Base-by-base conservation (phyloP, 371 early-diverging fungal genomes). In the Mucor plumbeus region DNA sequence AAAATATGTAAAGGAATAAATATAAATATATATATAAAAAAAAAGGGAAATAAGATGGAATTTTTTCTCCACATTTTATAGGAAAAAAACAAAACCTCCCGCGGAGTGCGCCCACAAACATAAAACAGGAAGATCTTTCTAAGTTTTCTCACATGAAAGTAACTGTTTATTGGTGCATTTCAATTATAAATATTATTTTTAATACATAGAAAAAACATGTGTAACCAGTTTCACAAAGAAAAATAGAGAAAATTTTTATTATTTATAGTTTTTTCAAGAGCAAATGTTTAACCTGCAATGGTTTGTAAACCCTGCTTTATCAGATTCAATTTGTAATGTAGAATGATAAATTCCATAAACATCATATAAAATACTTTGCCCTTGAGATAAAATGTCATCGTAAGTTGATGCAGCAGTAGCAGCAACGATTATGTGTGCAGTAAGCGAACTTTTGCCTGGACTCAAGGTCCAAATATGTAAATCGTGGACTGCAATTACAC, bases 401-500 rank as follows among this genome's bases (percentile, higher is more conserved):
- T 85, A 85, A 36, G 60, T 63, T 66, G 68, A 21, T 70, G 26
- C 26, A 26, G 26, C 3, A 26, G 26, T 26, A 26, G 26, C 26
- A 1, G 26, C 68, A 39, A 75, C 64, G 14, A 61, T 69, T 36
- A 83, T 75, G 67, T 85, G 85, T 7, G 79, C 85, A 5, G 84
- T 80, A n/a, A 85, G 70, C 0, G 84, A 77, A 11, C 63, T 67
- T 64, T 90, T 91, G 54, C 92, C 93, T 19, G 88, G 83, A 0
- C 91, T 90, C 66, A 93, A 74, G 34, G 82, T 84, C 93, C 93
- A 93, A 38, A 90, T 82, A 61, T 91, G 91, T 35, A 92, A 71
- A 65, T 91, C 90, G 64, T 91, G 90, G 15, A 92, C 89, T 19
- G 85, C 79, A 14, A 78, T 65, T 0, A 93, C 91, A 35, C 87